Base-by-base conservation (phyloP, 164 flowering plant species). In the Houttuynia cordata region DNA sequence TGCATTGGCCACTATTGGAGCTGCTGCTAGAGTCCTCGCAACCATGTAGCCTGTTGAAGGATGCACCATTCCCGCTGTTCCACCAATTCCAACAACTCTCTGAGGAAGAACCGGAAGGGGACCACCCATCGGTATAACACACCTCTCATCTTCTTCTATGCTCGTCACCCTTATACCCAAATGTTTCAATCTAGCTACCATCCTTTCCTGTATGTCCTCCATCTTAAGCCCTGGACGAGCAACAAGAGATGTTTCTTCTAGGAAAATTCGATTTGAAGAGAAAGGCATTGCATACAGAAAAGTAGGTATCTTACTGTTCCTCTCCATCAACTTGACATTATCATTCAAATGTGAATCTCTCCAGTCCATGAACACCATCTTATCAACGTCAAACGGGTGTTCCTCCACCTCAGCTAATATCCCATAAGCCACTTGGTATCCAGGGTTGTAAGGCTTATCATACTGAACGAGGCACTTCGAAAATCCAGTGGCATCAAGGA, bases 31-130 rank as follows among this genome's bases (percentile, higher is more conserved):
- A 53, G 96, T 88, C 74, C 90, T 76, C 10, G 96, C 97, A 22
- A 91, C 97, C 97, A 91, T 91, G 65, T 91, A 91, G 4, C 97
- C 97, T 21, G 97, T 91, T 10, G 97, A 91, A 15, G 97, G 97
- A 63, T 91, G 97, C 63, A 91, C 97, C 97, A 88, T 88, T 6
- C 96, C 97, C 8, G 96, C 97, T 3, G 97, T 88, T 22, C 97
- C 97, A 52, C 97, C 96, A 25, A 91, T 86, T 47, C 97, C 97
- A 19, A 91, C 75, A 22, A 91, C 90, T 69, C 94, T 69, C 65
- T 91, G 97, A 64, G 96, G 96, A 13, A 86, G 78, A 23, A 91
- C 93, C 0, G 97, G 97, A n/a, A 91, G 85, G 3, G 97, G 96
- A 1, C 96, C 97, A 14, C 97, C 97, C 97, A 91, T 91, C 2